Percentiles rank a stretch among this genome's conserved stretches.
Conservation (phyloP, 352 stramenopile species). For the Phytophthora capsici region DNA sequence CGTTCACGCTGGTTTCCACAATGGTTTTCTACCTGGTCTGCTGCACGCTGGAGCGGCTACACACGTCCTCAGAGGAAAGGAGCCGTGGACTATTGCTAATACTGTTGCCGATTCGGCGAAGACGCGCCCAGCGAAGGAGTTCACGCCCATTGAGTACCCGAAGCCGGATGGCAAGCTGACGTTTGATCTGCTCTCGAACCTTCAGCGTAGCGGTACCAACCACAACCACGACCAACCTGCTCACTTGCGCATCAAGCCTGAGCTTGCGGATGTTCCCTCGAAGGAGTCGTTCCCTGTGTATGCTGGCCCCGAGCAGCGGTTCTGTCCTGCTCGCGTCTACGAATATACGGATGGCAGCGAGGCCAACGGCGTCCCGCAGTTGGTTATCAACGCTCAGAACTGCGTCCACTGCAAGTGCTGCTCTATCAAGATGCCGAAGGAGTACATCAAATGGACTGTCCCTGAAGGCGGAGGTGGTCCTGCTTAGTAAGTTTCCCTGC, state of each 20-base stretch:
- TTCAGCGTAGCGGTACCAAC: constrained; percentile 97
- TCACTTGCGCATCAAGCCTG: constrained; percentile 96
- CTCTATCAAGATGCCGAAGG: constrained; percentile 99
- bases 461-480: constrained; percentile 97
- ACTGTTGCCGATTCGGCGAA: constrained; percentile 91
- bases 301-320: constrained; percentile 96
- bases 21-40: constrained; percentile 93
- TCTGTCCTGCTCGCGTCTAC: constrained; percentile 98
- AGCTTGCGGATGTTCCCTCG: constrained; percentile 87
- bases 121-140: constrained; percentile 92
- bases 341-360: constrained; percentile 97
- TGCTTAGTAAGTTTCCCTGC: constrained; percentile 93
- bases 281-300: constrained; percentile 93
- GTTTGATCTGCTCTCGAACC: constrained; percentile 98
- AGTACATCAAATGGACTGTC: constrained; percentile 99
- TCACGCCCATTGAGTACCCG: constrained; percentile 95
- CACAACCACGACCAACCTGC: constrained; percentile 98
- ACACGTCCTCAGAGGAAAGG: constrained; percentile 94
- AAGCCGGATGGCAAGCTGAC: constrained; percentile 97
- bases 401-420: constrained; percentile 99
- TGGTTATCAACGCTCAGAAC: constrained; percentile 99
- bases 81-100: constrained; percentile 96
- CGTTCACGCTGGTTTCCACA: constrained; percentile 96
- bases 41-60: constrained; percentile 94
- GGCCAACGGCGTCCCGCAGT: constrained; percentile 85